Percentiles rank a stretch among this genome's conserved stretches.
Conservation (phyloP, 2,329 filamentous ascomycete species). For the Beauveria brongniartii region DNA sequence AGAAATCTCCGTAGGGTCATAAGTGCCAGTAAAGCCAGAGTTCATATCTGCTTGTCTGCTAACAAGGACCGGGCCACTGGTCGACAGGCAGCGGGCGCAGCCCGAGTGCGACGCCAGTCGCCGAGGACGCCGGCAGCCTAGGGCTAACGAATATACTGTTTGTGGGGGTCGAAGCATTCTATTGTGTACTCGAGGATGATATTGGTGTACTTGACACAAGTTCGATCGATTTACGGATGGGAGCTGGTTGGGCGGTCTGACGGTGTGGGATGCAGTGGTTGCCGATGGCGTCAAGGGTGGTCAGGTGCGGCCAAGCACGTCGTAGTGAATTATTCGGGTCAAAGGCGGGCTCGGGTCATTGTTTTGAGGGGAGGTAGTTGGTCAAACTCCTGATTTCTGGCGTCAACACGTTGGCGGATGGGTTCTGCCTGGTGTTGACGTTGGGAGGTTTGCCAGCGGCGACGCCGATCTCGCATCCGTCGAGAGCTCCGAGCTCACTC, state of each 20-base stretch:
- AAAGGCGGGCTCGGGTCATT: background rate
- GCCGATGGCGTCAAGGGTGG: background rate
- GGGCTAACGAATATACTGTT: background rate
- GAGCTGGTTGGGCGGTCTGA: background rate
- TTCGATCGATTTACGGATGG: background rate
- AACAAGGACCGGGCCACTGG: conserved; percentile 17
- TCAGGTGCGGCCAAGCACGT: background rate
- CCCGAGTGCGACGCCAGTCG: background rate
- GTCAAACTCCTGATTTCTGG: background rate
- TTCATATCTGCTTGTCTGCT: conserved; percentile 42
- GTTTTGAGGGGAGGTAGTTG: background rate
- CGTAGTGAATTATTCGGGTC: background rate
- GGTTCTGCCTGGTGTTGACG: background rate
- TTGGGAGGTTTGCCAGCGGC: background rate
- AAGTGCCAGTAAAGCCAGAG: conserved; percentile 50
- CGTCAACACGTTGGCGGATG: too few relatives aligned
- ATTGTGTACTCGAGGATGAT: background rate
- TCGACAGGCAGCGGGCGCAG: conserved; percentile 20
- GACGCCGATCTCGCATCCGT: conserved; percentile 6
- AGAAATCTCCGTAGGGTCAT: conserved; percentile 46
- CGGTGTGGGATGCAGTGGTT: background rate
- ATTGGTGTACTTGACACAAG: background rate
- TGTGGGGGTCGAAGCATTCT: conserved; percentile 6
- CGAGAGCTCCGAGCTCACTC: conserved; percentile 9
- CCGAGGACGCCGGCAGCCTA: background rate